Evolutionary conservation across 2,329 filamentous ascomycete species (phyloP).

Genomic region (Sporothrix inflata): DNA sequence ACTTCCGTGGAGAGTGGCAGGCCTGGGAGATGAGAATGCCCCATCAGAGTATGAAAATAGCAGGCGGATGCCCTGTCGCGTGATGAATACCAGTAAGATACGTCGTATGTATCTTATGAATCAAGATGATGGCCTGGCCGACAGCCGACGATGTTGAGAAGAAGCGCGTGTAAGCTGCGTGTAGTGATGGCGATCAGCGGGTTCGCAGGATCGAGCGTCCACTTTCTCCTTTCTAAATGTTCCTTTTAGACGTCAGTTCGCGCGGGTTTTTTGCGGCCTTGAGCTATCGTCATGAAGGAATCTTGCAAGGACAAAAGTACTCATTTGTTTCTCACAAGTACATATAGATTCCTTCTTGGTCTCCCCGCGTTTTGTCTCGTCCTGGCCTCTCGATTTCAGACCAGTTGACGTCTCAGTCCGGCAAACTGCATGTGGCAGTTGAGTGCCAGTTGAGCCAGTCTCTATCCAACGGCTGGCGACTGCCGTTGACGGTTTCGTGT

Average conservation of each 20-base stretch:
- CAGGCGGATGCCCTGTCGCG: background rate
- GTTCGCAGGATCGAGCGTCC: constrained; percentile 5
- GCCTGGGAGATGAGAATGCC: background rate
- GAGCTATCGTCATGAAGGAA: background rate
- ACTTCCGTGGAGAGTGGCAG: background rate
- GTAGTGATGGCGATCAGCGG: background rate
- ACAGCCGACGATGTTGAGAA: background rate
- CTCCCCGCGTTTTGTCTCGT: constrained; percentile 12
- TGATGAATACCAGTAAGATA: background rate
- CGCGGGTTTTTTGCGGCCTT: background rate
- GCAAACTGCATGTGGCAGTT: background rate
- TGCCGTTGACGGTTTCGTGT: background rate
- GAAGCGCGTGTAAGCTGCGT: background rate
- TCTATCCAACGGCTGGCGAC: background rate
- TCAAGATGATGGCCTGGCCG: background rate
- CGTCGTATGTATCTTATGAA: too few relatives aligned
- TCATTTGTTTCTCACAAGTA: background rate
- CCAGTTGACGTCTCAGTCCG: background rate
- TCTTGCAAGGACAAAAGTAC: background rate
- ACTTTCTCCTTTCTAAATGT: background rate
- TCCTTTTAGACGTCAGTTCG: background rate
- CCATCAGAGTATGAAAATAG: constrained; percentile 5
- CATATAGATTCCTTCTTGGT: background rate
- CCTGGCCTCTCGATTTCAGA: background rate
- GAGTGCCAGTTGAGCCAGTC: background rate